These are phyloP conservation scores for Sporothrix humicola DNA, from an alignment of 2,329 filamentous ascomycete genomes.

Conservation along the genomic window DNA sequence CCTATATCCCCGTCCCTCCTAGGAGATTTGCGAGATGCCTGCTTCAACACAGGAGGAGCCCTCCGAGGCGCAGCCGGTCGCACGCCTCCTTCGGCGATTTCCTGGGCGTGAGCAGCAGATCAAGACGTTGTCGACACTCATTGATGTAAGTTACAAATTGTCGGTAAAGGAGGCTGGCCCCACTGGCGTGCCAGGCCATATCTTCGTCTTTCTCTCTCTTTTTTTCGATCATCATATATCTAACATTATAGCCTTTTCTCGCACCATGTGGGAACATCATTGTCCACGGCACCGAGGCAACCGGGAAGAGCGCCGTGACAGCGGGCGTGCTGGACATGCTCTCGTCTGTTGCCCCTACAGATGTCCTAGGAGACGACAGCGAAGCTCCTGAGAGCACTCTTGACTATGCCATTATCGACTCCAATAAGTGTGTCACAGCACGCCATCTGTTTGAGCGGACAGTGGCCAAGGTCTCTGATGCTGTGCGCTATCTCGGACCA, in stretches of 20 bases:
- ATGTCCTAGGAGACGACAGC: slow-evolving; percentile 55
- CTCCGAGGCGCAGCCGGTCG: background rate
- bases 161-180: background rate
- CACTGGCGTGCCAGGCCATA: no score
- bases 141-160: slow-evolving; percentile 51
- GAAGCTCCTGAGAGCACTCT: slow-evolving; percentile 46
- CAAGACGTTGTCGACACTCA: slow-evolving; percentile 60
- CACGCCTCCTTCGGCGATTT: slow-evolving; percentile 52
- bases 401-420: slow-evolving; percentile 67
- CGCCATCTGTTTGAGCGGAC: slow-evolving; percentile 78
- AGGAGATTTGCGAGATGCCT: background rate
- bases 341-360: slow-evolving; percentile 42
- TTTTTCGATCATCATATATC: background rate
- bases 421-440: slow-evolving; percentile 76
- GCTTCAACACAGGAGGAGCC: background rate
- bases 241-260: slow-evolving; percentile 59
- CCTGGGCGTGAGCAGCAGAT: slow-evolving; percentile 66
- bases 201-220: no score
- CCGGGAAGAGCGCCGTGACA: slow-evolving; percentile 80
- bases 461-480: slow-evolving; percentile 62
- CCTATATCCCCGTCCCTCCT: no score
- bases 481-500: slow-evolving; percentile 55
- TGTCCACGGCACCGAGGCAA: slow-evolving; percentile 82
- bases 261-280: slow-evolving; percentile 77
- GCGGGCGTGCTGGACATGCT: slow-evolving; percentile 63